phyloP scores from a whole-genome alignment of 208 protist genomes.

The Angomonas ambiguus region DNA sequence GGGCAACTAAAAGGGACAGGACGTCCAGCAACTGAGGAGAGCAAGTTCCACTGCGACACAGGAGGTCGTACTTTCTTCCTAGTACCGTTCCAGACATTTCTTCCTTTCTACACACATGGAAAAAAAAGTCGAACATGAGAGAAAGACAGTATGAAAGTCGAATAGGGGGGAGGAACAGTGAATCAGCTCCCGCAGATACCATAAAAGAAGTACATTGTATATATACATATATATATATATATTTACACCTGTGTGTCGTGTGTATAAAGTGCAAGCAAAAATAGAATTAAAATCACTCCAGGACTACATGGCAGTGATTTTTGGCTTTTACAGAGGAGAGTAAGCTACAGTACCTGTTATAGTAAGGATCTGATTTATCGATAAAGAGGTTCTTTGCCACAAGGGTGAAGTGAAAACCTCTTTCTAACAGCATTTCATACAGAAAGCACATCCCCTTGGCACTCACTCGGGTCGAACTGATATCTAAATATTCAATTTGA shows the following conservation, averaged over 20 bases:
- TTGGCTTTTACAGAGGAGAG: constrained; percentile 7
- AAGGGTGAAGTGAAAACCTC: constrained; percentile 58
- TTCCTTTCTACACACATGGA: not conserved
- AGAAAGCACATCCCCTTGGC: constrained; percentile 74
- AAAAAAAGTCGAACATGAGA: not conserved
- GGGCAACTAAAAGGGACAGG: constrained; percentile 61
- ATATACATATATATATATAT: constrained; percentile 1
- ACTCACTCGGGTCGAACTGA: constrained; percentile 73
- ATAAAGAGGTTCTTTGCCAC: constrained; percentile 43
- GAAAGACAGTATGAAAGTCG: constrained; percentile 1
- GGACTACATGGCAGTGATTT: not conserved
- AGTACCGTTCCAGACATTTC: constrained; percentile 43
- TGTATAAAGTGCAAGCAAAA: not conserved
- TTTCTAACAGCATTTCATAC: constrained; percentile 76
- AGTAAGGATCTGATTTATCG: constrained; percentile 2
- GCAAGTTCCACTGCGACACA: constrained; percentile 57
- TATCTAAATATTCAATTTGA: constrained; percentile 73
- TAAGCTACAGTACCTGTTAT: not conserved
- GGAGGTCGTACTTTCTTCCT: constrained; percentile 62
- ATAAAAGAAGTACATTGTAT: not conserved
- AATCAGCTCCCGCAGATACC: not conserved
- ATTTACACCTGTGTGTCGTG: not conserved
- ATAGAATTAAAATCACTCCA: constrained; percentile 7
- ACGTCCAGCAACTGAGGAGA: constrained; percentile 66
- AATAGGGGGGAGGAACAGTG: constrained; percentile 10